A percentile compares a stretch with the other conserved stretches of the same genome.
Evolutionary conservation across 2,329 filamentous ascomycete genomes (phyloP).

Genomic region (Trichophaea hybrida): DNA sequence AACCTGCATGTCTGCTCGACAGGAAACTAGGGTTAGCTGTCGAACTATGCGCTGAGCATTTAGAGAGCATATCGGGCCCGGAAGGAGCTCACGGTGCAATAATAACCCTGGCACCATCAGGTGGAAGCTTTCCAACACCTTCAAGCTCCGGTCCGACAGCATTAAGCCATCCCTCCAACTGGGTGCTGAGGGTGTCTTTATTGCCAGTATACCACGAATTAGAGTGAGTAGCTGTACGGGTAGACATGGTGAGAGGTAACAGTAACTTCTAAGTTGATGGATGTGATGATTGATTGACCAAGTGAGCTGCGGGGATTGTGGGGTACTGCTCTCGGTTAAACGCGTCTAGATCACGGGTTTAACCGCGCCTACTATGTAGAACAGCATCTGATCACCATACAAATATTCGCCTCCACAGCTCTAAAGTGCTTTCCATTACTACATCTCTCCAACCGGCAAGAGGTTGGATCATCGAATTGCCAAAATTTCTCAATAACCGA

Average conservation of each 20-base stretch:
- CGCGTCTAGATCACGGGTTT: no score
- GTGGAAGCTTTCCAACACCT: slow-evolving; percentile 41
- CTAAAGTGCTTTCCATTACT: no score
- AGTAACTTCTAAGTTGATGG: no score
- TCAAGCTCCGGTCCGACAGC: slow-evolving; percentile 39
- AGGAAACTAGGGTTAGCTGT: slow-evolving; percentile 21
- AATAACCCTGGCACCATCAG: slow-evolving; percentile 62
- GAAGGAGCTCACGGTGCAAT: slow-evolving; percentile 70
- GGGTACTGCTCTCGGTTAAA: no score
- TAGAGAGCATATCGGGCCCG: background rate
- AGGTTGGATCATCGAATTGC: no score
- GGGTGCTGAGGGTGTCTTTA: slow-evolving; percentile 42
- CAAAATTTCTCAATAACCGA: no score
- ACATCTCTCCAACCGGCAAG: no score
- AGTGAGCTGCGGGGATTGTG: no score
- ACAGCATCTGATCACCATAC: no score
- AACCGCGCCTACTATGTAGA: no score
- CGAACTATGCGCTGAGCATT: background rate
- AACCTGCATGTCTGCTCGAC: slow-evolving; percentile 67
- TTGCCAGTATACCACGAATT: slow-evolving; percentile 72
- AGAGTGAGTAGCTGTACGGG: slow-evolving; percentile 56
- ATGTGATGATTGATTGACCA: no score
- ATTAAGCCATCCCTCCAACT: slow-evolving; percentile 66
- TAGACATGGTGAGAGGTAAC: slow-evolving; percentile 27
- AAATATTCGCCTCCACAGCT: no score